These are phyloP conservation scores for Sugiyamaella qingdaonensis DNA, from an alignment of 805 yeast species.

Conservation along the genomic window DNA sequence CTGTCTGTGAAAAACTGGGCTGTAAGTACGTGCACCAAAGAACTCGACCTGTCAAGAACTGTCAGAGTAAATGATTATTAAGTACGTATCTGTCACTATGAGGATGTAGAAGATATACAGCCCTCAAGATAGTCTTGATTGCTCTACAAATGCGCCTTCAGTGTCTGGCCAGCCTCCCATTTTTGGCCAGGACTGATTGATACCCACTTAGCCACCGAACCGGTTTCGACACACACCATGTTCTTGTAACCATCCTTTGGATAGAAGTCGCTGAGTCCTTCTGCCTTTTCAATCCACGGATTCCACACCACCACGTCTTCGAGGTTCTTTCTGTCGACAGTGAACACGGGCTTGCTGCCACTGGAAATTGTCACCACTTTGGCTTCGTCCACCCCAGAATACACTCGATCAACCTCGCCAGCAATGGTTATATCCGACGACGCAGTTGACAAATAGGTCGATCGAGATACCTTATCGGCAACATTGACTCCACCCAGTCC, in stretches of 20 bases:
- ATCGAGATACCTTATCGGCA: constrained; percentile 69
- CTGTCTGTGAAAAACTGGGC: too few relatives aligned
- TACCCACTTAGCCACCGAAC: constrained; percentile 69
- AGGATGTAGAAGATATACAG: too few relatives aligned
- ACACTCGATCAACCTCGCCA: constrained; percentile 80
- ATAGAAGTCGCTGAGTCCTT: constrained; percentile 78
- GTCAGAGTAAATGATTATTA: too few relatives aligned
- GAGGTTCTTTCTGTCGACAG: constrained; percentile 59
- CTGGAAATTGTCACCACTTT: constrained; percentile 61
- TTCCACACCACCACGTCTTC: constrained; percentile 89
- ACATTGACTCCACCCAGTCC: constrained; percentile 72
- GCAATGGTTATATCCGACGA: constrained; percentile 26
- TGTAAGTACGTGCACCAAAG: too few relatives aligned
- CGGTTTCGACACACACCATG: constrained; percentile 96
- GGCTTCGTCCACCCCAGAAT: constrained; percentile 49
- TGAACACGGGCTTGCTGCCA: constrained; percentile 65
- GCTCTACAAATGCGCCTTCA: constrained; percentile 26
- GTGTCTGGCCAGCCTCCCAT: constrained; percentile 70
- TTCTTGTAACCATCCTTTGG: constrained; percentile 79
- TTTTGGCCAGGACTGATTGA: constrained; percentile 62
- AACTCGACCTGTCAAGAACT: too few relatives aligned
- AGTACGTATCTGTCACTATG: too few relatives aligned
- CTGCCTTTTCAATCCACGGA: constrained; percentile 87
- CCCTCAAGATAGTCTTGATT: too few relatives aligned
- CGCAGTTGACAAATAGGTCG: constrained; percentile 35